Base-by-base conservation (phyloP, 192 early-diverging fungal genomes). In the Linnemannia schmuckeri region DNA sequence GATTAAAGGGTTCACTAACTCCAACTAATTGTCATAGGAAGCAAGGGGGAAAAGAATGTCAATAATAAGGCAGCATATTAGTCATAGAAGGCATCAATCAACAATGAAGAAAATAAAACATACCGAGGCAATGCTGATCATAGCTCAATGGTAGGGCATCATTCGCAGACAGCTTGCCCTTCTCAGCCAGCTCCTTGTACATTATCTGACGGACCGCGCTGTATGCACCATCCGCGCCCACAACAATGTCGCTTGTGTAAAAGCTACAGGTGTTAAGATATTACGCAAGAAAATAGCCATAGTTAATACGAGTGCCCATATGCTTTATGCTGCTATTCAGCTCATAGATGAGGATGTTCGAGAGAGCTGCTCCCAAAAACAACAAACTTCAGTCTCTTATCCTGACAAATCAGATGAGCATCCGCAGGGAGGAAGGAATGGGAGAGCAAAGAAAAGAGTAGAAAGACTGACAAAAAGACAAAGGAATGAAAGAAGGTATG, bases 101-200 rank as follows among this genome's bases (percentile, higher is more conserved):
- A 33, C 24, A 37, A 72, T 4, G 37, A 70, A 70, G 33, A 49
- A 30, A n/a, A 17, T 0, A 38, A 3, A 9, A 55, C 55, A 80
- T 73, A 85, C 83, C 83, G 20, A 87, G 70, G 35, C 85, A 87
- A 47, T 87, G 79, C 30, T 87, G 85, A 37, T 87, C 85, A 47
- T 72, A 87, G 54, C 79, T 87, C 72, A 87, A 61, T 12, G 85
- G 85, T 17, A 71, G 4, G 42, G 85, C 76, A 78, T 87, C 85
- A 40, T 74, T 81, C n/a, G 52, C 37, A 3, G 85, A 69, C 0
- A 87, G 79, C n/a, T 74, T 78, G 22, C 76, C 79, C 35, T 81
- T 73, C 4, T 55, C 61, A 20, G 49, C 76, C 63, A 87, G 68
- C 6, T 76, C 80, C 13, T 70, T 75, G 72, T 81, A 87, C 72